Base-by-base conservation (phyloP, 1,284 basidiomycete species). In the Moniliella sp. region DNA sequence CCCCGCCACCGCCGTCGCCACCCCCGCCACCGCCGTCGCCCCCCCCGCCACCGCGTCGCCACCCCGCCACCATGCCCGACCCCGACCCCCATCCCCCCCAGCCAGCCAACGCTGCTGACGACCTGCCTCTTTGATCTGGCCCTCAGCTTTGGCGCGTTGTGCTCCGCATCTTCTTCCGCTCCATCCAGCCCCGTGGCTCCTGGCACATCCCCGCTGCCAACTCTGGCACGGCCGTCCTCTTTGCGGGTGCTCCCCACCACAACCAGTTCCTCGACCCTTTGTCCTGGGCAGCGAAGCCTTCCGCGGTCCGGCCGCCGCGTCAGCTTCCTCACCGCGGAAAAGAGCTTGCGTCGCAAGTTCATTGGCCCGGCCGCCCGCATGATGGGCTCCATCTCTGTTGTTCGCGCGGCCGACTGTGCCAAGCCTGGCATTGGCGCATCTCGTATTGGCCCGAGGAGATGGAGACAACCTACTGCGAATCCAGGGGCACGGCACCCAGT, bases 221-320 rank as follows among this genome's bases (percentile, higher is more conserved):
- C 30, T 71, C 81, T 42, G 91, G 84, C 0, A n/a, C 8, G 21
- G 81, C 91, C 4, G 73, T 94, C 45, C 83, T 99, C 53, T 93
- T 99, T 64, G 88, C 91, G 31, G 83, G 72, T 30, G 91, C 83
- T 9, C 91, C 91, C 12, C 91, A 99, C 64, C 77, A 80, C 57
- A 99, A 97, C 62, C 83, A 97, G 79, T 97, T 99, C 62, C 71
- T 97, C 34, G 91, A 99, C 57, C 86, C 91, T 5, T 97, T 28
- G 68, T 97, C 27, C 66, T 99, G 28, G 75, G 74, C 40, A 72
- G 81, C 31, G 81, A 94, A 63, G 84, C 86, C 27, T 48, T 67
- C 54, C 71, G 76, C 37, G 82, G 91, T 61, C 78, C 1, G 70
- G 73, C 12, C 70, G 91, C 27, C 71, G 75, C 46, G 79, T 91